Conservation (phyloP, 805 yeast genomes). For the Lipomyces japonicus region DNA sequence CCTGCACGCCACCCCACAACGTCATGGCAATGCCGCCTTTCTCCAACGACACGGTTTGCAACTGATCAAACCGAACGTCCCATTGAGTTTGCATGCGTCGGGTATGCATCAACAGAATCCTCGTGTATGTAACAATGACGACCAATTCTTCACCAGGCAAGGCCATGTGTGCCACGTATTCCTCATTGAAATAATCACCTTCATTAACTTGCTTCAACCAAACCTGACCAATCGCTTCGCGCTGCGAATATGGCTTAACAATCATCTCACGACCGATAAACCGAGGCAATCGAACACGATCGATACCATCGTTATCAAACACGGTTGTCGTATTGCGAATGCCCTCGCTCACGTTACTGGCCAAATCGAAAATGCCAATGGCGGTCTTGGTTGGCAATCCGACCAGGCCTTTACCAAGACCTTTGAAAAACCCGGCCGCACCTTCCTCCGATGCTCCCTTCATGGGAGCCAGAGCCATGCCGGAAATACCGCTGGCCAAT, state of each 20-base stretch:
- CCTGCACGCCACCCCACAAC: constrained; percentile 51
- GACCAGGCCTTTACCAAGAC: constrained; percentile 89
- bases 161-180: constrained; percentile 79
- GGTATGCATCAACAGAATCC: constrained; percentile 65
- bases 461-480: constrained; percentile 85
- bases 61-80: constrained; percentile 61
- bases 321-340: constrained; percentile 89
- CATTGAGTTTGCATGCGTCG: constrained; percentile 62
- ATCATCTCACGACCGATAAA: constrained; percentile 66
- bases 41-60: constrained; percentile 71
- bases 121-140: constrained; percentile 67
- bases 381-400: constrained; percentile 97
- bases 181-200: constrained; percentile 67
- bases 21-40: constrained; percentile 72
- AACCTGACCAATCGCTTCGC: constrained; percentile 91
- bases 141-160: constrained; percentile 77
- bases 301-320: constrained; percentile 72
- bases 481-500: constrained; percentile 79
- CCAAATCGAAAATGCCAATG: constrained; percentile 88
- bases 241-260: constrained; percentile 66
- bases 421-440: constrained; percentile 86
- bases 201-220: constrained; percentile 85
- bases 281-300: constrained; percentile 79
- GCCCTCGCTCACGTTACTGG: constrained; percentile 90
- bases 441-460: constrained; percentile 89